phyloP scores from a whole-genome alignment of 192 early-diverging fungal genomes.

The Entomortierella beljakovae region DNA sequence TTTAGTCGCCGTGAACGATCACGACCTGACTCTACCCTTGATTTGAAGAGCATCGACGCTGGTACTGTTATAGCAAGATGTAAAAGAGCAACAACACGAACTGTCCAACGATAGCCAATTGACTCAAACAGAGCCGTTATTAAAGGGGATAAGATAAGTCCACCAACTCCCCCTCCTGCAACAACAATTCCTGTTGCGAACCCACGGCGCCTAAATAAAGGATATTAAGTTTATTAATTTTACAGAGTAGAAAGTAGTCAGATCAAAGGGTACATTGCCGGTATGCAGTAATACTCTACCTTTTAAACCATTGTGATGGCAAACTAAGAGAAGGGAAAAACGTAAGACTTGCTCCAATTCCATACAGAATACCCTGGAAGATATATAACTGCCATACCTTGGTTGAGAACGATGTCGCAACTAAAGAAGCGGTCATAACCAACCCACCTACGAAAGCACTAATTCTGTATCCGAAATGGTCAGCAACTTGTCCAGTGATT shows the following conservation, averaged over 20 bases:
- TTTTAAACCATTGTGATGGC: slow-evolving; percentile 70
- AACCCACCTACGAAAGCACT: slow-evolving; percentile 61
- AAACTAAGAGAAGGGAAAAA: slow-evolving; percentile 62
- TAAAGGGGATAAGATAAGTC: slow-evolving; percentile 61
- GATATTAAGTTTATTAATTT: not conserved
- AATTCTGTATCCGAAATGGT: slow-evolving; percentile 61
- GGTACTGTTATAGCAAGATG: slow-evolving; percentile 56
- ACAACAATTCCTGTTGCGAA: slow-evolving; percentile 64
- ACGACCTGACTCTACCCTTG: slow-evolving; percentile 32
- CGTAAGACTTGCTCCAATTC: slow-evolving; percentile 57
- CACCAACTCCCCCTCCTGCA: slow-evolving; percentile 66
- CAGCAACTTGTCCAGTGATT: slow-evolving; percentile 60
- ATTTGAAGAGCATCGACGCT: slow-evolving; percentile 57
- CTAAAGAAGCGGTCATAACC: slow-evolving; percentile 59
- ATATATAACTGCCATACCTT: slow-evolving; percentile 47
- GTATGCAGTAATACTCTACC: too few relatives aligned
- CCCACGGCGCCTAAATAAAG: slow-evolving; percentile 43
- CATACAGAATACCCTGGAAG: slow-evolving; percentile 38
- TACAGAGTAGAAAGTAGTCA: not conserved
- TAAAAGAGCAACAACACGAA: slow-evolving; percentile 61
- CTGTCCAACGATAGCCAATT: slow-evolving; percentile 65
- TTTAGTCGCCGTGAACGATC: slow-evolving; percentile 26
- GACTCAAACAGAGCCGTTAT: slow-evolving; percentile 56
- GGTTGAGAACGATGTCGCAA: slow-evolving; percentile 68
- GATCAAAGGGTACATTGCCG: not conserved